Conservation (phyloP, 1,139 yeast species). For the Geotrichum klebahnii region DNA sequence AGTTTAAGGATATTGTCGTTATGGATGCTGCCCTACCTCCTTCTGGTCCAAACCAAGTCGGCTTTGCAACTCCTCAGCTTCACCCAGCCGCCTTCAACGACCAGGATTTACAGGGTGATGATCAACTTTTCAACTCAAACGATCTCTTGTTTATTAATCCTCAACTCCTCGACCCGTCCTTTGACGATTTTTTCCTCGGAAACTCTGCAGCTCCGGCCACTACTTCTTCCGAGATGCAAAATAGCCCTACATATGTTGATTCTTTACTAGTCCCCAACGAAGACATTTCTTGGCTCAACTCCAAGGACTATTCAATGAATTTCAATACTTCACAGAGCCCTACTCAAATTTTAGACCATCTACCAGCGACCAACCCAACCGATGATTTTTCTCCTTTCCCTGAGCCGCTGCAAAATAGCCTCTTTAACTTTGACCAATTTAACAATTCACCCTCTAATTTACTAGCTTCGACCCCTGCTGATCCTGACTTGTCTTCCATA, state of each 20-base stretch:
- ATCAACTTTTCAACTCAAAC: conserved; percentile 26
- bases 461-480: background rate
- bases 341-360: background rate
- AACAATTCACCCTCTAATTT: background rate
- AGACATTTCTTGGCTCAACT: conserved; percentile 5
- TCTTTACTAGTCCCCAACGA: conserved; percentile 7
- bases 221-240: background rate
- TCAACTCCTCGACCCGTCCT: conserved; percentile 24
- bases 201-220: too few relatives aligned
- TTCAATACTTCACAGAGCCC: background rate
- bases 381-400: too few relatives aligned
- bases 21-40: conserved; percentile 35
- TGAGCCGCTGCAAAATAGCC: too few relatives aligned
- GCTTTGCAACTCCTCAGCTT: conserved; percentile 75
- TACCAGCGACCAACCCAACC: background rate
- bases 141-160: conserved; percentile 39
- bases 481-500: background rate
- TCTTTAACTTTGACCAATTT: background rate
- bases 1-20: conserved; percentile 43
- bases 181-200: conserved; percentile 6
- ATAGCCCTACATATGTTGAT: too few relatives aligned
- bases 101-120: conserved; percentile 28
- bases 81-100: conserved; percentile 38
- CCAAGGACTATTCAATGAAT: conserved; percentile 2
- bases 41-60: conserved; percentile 58